Percentiles rank a stretch among this genome's conserved stretches.
Conservation (phyloP, 1,139 yeast genomes). For the Candida sp. region DNA sequence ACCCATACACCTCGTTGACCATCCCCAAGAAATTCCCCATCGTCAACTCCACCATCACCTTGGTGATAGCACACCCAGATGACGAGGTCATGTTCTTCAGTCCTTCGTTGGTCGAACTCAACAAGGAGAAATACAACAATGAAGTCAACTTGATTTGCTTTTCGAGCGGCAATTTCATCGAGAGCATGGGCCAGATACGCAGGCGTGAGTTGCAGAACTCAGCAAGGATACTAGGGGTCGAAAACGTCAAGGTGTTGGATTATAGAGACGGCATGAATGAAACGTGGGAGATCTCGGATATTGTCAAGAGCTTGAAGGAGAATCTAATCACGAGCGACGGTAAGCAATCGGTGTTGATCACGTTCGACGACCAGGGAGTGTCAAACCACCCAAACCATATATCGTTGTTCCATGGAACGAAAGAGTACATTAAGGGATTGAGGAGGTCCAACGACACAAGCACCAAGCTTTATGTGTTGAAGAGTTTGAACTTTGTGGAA, state of each 20-base stretch:
- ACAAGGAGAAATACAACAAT: slow-evolving; percentile 53
- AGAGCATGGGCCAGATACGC: slow-evolving; percentile 71
- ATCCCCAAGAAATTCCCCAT: slow-evolving; percentile 40
- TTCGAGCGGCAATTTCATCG: slow-evolving; percentile 70
- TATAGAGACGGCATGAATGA: slow-evolving; percentile 75
- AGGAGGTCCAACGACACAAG: not conserved
- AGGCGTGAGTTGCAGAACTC: slow-evolving; percentile 61
- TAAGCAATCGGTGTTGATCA: slow-evolving; percentile 48
- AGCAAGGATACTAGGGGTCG: slow-evolving; percentile 61
- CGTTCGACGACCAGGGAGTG: slow-evolving; percentile 86
- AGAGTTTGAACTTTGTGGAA: slow-evolving; percentile 48
- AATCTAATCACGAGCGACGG: slow-evolving; percentile 16
- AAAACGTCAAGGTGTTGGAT: slow-evolving; percentile 51
- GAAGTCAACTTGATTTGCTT: slow-evolving; percentile 67
- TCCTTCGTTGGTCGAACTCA: slow-evolving; percentile 68
- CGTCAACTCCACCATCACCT: slow-evolving; percentile 41
- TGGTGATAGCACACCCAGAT: slow-evolving; percentile 95
- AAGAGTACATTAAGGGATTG: slow-evolving; percentile 26
- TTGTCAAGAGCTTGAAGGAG: slow-evolving; percentile 32
- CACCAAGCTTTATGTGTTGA: slow-evolving; percentile 41
- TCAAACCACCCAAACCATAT: slow-evolving; percentile 89
- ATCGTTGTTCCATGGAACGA: slow-evolving; percentile 63
- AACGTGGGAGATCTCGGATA: slow-evolving; percentile 62
- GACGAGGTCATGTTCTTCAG: slow-evolving; percentile 99
- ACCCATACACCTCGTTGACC: slow-evolving; percentile 44